Percentiles rank a stretch among this genome's conserved stretches.
Conservation (phyloP, 768 basidiomycete species). For the Russula sp. region DNA sequence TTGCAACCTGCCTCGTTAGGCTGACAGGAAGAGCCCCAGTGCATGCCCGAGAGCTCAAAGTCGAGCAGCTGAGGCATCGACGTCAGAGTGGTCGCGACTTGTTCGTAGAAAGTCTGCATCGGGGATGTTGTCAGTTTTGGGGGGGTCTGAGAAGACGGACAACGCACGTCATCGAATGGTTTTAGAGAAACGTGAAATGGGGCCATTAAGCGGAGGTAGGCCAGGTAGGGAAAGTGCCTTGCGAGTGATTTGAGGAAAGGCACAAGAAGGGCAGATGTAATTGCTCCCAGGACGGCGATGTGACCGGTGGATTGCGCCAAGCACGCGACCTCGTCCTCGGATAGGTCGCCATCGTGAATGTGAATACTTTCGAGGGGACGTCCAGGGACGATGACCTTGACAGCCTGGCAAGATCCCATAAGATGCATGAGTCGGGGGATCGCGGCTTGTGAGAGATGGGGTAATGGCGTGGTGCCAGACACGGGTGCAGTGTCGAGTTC, state of each 20-base stretch:
- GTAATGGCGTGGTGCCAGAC: slow-evolving; percentile 20
- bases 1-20: slow-evolving; percentile 12
- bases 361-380: slow-evolving; percentile 59
- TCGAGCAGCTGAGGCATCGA: slow-evolving; percentile 52
- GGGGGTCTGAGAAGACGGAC: neutral
- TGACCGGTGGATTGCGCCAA: slow-evolving; percentile 45
- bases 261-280: slow-evolving; percentile 50
- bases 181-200: slow-evolving; percentile 28
- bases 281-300: slow-evolving; percentile 50
- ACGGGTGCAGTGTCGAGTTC: slow-evolving; percentile 39
- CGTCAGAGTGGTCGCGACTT: slow-evolving; percentile 50
- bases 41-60: slow-evolving; percentile 71
- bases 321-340: slow-evolving; percentile 45
- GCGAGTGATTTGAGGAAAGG: slow-evolving; percentile 51
- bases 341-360: slow-evolving; percentile 52
- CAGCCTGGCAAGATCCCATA: slow-evolving; percentile 51
- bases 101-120: slow-evolving; percentile 51
- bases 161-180: slow-evolving; percentile 29
- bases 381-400: slow-evolving; percentile 51
- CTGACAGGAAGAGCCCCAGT: slow-evolving; percentile 40
- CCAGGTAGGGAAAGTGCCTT: slow-evolving; percentile 49
- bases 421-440: slow-evolving; percentile 46
- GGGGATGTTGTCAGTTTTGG: slow-evolving; percentile 5
- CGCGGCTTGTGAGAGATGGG: slow-evolving; percentile 29
- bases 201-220: slow-evolving; percentile 59